Evolutionary conservation across 1,284 basidiomycete genomes (phyloP), one percentile per base, ranked within the genome.

Genomic region (Papiliotrema nemorosa): DNA sequence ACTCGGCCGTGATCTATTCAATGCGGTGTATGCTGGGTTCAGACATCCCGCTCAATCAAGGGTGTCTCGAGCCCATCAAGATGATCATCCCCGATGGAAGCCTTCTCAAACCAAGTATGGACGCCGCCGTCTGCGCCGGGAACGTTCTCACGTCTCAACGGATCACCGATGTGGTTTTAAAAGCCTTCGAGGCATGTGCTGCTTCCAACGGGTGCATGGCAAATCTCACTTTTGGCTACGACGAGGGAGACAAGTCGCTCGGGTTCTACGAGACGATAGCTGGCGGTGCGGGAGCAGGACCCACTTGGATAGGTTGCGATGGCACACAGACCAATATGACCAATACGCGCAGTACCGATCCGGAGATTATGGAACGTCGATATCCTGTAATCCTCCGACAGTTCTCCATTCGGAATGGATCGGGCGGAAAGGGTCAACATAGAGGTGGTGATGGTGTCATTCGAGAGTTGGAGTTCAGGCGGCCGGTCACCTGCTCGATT

Each of bases 151-250:
- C 92, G 1, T 87, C 85, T 13, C 93, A 97, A 70, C 81, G 93
- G 12, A 88, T 97, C 50, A 90, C 92, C 0, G 93, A 97, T 65
- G 90, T 96, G 1, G 89, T 97, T 7, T 77, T 97, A 41, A 87
- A 86, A 64, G 92, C 92, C 0, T 97, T 97, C 78, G 81, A 87
- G 52, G 93, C 90, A 0, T 88, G 85, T 42, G 89, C 92, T 13
- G 93, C 92, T 0, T 90, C 86, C 62, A 93, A 97, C 70, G 93
- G 93, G 3, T 60, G 57, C 54, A 41, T 36, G 18, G 53, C 47
- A 54, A 49, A 53, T 34, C 37, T 67, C 29, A 86, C 92, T 0
- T 94, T 97, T 53, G 90, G 89, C 12, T 92, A 91, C 12, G 58
- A 57, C 52, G 59, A 90, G 5, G 91, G 91, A 70, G 85, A 88